phyloP scores from a whole-genome alignment of 129 eudicot genomes.

The Helianthus tuberosus region DNA sequence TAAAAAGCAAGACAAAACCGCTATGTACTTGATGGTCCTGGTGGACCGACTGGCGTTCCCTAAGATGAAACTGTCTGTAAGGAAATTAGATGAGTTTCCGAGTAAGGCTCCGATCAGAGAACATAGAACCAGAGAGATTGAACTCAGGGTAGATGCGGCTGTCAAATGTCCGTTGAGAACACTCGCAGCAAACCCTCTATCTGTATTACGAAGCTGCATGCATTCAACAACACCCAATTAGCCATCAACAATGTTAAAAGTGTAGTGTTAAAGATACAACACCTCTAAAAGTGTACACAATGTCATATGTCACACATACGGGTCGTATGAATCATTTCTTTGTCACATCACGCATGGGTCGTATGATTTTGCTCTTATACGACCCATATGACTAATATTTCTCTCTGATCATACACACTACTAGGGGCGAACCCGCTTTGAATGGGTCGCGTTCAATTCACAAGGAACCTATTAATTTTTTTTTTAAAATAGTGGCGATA shows the following conservation, averaged over 20 bases:
- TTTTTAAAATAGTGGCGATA: too few relatives aligned
- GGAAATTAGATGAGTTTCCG: slow-evolving; percentile 49
- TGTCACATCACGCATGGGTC: too few relatives aligned
- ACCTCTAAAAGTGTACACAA: too few relatives aligned
- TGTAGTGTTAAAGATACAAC: too few relatives aligned
- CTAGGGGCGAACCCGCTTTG: too few relatives aligned
- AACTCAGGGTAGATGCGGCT: slow-evolving; percentile 66
- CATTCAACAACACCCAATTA: background rate
- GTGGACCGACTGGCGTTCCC: slow-evolving; percentile 56
- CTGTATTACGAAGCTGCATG: slow-evolving; percentile 56
- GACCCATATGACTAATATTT: too few relatives aligned
- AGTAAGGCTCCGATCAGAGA: slow-evolving; percentile 77
- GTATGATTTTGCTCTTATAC: too few relatives aligned
- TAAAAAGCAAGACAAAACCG: slow-evolving; percentile 59
- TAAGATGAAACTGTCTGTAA: slow-evolving; percentile 43
- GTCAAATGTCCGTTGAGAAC: slow-evolving; percentile 58
- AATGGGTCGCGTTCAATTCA: too few relatives aligned
- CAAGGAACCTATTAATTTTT: too few relatives aligned
- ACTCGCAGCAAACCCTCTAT: slow-evolving; percentile 48
- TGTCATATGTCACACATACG: too few relatives aligned
- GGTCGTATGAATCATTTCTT: too few relatives aligned
- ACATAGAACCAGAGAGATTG: slow-evolving; percentile 60
- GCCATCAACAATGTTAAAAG: background rate
- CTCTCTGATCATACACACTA: too few relatives aligned
- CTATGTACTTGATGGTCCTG: slow-evolving; percentile 55